phyloP scores from a whole-genome alignment of 2,329 filamentous ascomycete species.

The Huntiella omanensis region DNA sequence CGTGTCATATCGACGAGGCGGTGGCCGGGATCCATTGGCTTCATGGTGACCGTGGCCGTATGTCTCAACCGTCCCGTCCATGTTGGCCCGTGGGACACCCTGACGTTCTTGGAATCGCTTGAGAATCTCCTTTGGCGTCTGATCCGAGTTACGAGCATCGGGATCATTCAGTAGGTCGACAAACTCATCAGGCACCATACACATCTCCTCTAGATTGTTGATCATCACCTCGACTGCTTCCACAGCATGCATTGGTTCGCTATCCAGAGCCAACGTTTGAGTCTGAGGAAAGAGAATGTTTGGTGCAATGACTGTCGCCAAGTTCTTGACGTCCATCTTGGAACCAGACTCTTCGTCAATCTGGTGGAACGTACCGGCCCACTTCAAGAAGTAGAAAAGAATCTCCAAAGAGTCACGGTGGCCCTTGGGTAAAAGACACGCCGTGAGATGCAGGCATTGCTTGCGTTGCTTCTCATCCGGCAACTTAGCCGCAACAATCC shows the following conservation, averaged over 20 bases:
- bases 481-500: slow-evolving; percentile 79
- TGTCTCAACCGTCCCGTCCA: slow-evolving; percentile 35
- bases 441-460: slow-evolving; percentile 73
- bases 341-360: slow-evolving; percentile 93
- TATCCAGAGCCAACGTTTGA: slow-evolving; percentile 51
- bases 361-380: slow-evolving; percentile 93
- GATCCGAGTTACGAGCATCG: slow-evolving; percentile 58
- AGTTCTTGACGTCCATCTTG: slow-evolving; percentile 97
- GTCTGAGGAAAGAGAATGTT: slow-evolving; percentile 68
- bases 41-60: slow-evolving; percentile 29
- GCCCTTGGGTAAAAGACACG: slow-evolving; percentile 78
- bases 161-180: slow-evolving; percentile 72
- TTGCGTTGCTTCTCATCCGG: slow-evolving; percentile 62
- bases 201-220: slow-evolving; percentile 88
- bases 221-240: slow-evolving; percentile 85
- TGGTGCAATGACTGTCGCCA: slow-evolving; percentile 91
- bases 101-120: slow-evolving; percentile 75
- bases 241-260: slow-evolving; percentile 82
- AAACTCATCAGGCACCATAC: slow-evolving; percentile 86
- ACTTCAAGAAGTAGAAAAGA: slow-evolving; percentile 87
- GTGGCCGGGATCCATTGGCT: slow-evolving; percentile 36
- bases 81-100: slow-evolving; percentile 34
- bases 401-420: slow-evolving; percentile 92
- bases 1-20: slow-evolving; percentile 56
- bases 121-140: slow-evolving; percentile 93